Conservation (phyloP, 2,329 filamentous ascomycete genomes). For the Aureobasidium sp. region DNA sequence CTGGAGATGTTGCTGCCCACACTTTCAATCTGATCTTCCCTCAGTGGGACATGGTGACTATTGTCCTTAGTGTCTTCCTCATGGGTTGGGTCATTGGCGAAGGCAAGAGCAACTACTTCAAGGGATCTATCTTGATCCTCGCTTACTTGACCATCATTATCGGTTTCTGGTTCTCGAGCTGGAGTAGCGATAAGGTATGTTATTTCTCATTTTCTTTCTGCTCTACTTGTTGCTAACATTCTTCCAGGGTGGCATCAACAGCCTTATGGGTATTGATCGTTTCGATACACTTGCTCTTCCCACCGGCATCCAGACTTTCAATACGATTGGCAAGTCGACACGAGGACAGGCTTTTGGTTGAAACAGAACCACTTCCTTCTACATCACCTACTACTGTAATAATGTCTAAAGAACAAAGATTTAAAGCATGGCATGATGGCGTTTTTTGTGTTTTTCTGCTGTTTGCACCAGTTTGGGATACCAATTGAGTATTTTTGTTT, state of each 20-base stretch:
- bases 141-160: conserved; percentile 93
- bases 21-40: conserved; percentile 93
- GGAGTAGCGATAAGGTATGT: conserved; percentile 56
- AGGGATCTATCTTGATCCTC: conserved; percentile 93
- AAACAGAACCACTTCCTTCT: neutral
- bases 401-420: conserved; percentile 9
- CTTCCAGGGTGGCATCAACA: conserved; percentile 21
- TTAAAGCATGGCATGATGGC: conserved; percentile 1
- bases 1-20: conserved; percentile 61
- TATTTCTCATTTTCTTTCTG: neutral
- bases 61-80: conserved; percentile 95
- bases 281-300: conserved; percentile 49
- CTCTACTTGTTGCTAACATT: neutral
- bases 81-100: conserved; percentile 98
- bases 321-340: conserved; percentile 40
- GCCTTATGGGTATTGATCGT: conserved; percentile 48
- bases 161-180: conserved; percentile 89
- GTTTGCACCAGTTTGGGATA: neutral
- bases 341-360: conserved; percentile 12
- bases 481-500: neutral
- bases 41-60: conserved; percentile 99
- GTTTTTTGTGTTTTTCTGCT: neutral
- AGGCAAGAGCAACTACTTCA: conserved; percentile 99
- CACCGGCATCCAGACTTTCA: conserved; percentile 39
- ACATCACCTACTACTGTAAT: neutral